Evolutionary conservation across 371 early-diverging fungal genomes (phyloP).

Genomic region (Mortierella sp.): DNA sequence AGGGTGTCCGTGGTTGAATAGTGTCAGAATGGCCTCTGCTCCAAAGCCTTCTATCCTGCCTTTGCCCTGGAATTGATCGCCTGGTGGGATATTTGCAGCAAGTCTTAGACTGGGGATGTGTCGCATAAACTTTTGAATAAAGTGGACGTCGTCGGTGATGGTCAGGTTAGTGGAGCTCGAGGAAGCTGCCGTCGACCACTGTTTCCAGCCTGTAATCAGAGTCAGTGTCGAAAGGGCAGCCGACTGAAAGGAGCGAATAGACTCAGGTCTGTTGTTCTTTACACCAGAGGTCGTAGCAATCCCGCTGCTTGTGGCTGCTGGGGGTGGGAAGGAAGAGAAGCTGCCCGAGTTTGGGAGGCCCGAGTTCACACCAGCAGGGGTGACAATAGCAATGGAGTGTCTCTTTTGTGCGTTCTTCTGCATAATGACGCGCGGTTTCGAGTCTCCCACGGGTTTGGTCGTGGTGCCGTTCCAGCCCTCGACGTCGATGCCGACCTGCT

Average conservation of each 20-base stretch:
- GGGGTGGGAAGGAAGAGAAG: slow-evolving; percentile 45
- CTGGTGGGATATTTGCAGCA: slow-evolving; percentile 60
- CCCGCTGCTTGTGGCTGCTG: slow-evolving; percentile 26
- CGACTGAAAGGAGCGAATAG: slow-evolving; percentile 68
- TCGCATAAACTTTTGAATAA: slow-evolving; percentile 67
- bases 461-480: slow-evolving; percentile 58
- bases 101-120: slow-evolving; percentile 68
- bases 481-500: slow-evolving; percentile 70
- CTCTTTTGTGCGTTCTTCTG: slow-evolving; percentile 5
- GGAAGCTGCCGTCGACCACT: slow-evolving; percentile 65
- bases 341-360: slow-evolving; percentile 12
- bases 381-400: slow-evolving; percentile 4
- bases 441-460: slow-evolving; percentile 37
- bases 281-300: not conserved
- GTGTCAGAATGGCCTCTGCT: slow-evolving; percentile 57
- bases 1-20: slow-evolving; percentile 59
- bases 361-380: not conserved
- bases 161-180: slow-evolving; percentile 48
- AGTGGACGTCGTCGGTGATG: slow-evolving; percentile 68
- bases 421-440: slow-evolving; percentile 36
- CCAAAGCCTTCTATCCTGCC: slow-evolving; percentile 65
- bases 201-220: slow-evolving; percentile 73
- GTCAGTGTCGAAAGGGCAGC: slow-evolving; percentile 74
- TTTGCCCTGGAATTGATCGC: slow-evolving; percentile 59
- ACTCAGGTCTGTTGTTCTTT: slow-evolving; percentile 57